Conservation (phyloP, 768 basidiomycete genomes). For the Brasilioporus rufonigricans region DNA sequence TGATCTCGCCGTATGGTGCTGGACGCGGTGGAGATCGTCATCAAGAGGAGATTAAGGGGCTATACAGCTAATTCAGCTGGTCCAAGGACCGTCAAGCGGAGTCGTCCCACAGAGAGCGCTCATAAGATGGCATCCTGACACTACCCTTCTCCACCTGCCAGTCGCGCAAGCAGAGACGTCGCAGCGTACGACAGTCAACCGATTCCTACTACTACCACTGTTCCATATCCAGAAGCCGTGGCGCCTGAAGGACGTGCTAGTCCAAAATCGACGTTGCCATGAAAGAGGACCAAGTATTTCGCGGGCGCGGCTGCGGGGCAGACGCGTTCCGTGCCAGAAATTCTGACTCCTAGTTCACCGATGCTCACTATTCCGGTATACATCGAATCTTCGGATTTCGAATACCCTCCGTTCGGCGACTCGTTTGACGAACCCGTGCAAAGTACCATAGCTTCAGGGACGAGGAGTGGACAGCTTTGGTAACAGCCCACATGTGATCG, state of each 20-base stretch:
- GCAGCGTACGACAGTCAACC: not conserved
- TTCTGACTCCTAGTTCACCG: slow-evolving; percentile 4
- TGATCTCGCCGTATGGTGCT: slow-evolving; percentile 7
- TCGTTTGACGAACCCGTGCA: not conserved
- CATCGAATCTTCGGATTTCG: slow-evolving; percentile 5
- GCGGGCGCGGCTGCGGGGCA: not conserved
- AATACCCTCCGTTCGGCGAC: not conserved
- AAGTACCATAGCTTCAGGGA: too few relatives aligned
- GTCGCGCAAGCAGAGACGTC: not conserved
- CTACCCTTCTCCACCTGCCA: slow-evolving; percentile 8
- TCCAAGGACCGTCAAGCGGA: not conserved
- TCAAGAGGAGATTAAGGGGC: not conserved
- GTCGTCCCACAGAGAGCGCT: not conserved
- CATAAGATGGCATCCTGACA: not conserved
- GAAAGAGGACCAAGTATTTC: slow-evolving; percentile 26
- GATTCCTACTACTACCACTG: not conserved
- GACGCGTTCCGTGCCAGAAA: not conserved
- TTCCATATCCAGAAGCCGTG: too few relatives aligned
- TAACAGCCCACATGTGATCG: too few relatives aligned
- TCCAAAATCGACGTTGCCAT: not conserved
- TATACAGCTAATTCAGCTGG: too few relatives aligned
- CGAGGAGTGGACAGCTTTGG: too few relatives aligned
- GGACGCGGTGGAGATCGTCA: slow-evolving; percentile 20
- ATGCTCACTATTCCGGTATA: slow-evolving; percentile 2
- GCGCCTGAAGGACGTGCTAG: not conserved